Percentiles rank a stretch among this genome's conserved stretches.
These are phyloP conservation scores for Daedalea quercina DNA, from an alignment of 768 basidiomycete genomes.

Conservation along the genomic window DNA sequence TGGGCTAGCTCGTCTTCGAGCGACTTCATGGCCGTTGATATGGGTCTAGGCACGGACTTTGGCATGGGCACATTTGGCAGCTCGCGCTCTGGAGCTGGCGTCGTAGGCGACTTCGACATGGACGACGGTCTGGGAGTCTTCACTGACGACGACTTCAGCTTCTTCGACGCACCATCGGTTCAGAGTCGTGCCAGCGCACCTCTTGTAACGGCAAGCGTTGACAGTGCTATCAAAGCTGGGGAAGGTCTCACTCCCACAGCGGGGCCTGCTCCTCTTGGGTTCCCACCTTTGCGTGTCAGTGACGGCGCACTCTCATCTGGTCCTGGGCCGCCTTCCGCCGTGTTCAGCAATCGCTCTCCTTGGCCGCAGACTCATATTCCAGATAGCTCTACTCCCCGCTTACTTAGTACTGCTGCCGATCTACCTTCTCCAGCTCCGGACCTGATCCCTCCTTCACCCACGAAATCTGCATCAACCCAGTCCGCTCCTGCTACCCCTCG, in stretches of 20 bases:
- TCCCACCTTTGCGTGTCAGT: constrained; percentile 28
- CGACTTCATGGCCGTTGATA: constrained; percentile 31
- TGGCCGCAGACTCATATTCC: constrained; percentile 11
- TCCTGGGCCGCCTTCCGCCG: constrained; percentile 22
- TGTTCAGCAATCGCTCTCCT: constrained; percentile 11
- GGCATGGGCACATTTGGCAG: constrained; percentile 32
- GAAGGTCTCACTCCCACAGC: constrained; percentile 24
- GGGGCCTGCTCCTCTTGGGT: constrained; percentile 26
- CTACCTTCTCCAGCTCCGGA: constrained; percentile 30
- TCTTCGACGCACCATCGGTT: constrained; percentile 61
- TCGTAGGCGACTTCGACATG: constrained; percentile 17
- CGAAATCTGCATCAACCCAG: constrained; percentile 38
- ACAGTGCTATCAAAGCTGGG: constrained; percentile 7
- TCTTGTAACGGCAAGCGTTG: not conserved
- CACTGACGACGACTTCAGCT: constrained; percentile 86
- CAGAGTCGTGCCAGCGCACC: constrained; percentile 16
- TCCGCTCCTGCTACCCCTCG: constrained; percentile 48
- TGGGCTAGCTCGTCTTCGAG: constrained; percentile 15
- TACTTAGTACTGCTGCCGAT: not conserved
- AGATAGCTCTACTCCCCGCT: constrained; percentile 17
- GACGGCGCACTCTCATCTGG: constrained; percentile 21
- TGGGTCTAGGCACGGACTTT: constrained; percentile 40
- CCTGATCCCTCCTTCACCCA: constrained; percentile 44
- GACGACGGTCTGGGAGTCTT: constrained; percentile 36
- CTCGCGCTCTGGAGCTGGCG: constrained; percentile 24